These are phyloP conservation scores for Verbascum thapsus DNA, from an alignment of 257 asterid genomes.

Conservation along the genomic window DNA sequence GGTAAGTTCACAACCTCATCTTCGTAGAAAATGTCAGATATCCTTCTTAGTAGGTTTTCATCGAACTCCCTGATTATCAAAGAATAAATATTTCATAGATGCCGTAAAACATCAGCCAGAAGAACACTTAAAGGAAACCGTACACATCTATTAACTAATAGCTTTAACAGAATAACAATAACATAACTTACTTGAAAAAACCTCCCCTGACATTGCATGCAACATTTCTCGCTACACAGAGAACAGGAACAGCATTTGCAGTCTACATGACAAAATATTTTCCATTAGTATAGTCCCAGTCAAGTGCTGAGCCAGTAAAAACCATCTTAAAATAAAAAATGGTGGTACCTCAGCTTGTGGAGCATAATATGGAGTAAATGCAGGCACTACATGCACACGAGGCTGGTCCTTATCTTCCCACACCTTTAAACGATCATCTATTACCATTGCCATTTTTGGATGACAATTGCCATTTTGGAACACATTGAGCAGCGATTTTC, in stretches of 20 bases:
- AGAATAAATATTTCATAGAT: constrained; percentile 2
- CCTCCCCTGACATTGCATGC: constrained; percentile 98
- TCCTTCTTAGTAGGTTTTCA: constrained; percentile 62
- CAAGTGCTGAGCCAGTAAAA: constrained; percentile 15
- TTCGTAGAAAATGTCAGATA: constrained; percentile 77
- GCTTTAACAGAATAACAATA: constrained; percentile 22
- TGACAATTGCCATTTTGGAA: constrained; percentile 90
- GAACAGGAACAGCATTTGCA: constrained; percentile 88
- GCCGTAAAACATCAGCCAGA: constrained; percentile 22
- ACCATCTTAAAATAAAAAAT: constrained; percentile 22
- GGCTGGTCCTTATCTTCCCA: constrained; percentile 99
- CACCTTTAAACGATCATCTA: constrained; percentile 93
- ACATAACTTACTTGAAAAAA: constrained; percentile 75
- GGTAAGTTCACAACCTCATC: constrained; percentile 82
- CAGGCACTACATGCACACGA: constrained; percentile 96
- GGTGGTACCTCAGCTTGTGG: constrained; percentile 95
- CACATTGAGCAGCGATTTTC: constrained; percentile 85
- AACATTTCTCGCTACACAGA: constrained; percentile 97
- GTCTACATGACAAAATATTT: constrained; percentile 44
- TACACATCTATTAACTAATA: constrained; percentile 17
- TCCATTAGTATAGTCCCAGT: constrained; percentile 22
- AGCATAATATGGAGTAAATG: constrained; percentile 96
- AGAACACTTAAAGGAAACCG: constrained; percentile 5
- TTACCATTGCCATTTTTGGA: constrained; percentile 98
- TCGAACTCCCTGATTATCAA: constrained; percentile 74